A percentile compares a stretch with the other conserved stretches of the same genome.
These are phyloP conservation scores for Calonectria pteridis DNA, from an alignment of 2,329 filamentous ascomycete genomes.

Conservation along the genomic window DNA sequence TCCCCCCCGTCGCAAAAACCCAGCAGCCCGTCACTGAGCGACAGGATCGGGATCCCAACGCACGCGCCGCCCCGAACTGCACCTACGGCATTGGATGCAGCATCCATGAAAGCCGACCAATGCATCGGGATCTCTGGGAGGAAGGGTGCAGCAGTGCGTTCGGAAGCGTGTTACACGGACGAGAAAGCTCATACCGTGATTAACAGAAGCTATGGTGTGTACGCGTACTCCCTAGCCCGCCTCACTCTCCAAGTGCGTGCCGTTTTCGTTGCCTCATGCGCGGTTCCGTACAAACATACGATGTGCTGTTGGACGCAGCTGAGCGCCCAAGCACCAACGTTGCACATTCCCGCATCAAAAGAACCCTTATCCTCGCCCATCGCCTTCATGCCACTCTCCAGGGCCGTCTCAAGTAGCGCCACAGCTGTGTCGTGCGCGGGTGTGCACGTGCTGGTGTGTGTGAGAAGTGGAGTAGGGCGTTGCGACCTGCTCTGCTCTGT, in stretches of 20 bases:
- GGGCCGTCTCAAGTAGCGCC: constrained; percentile 17
- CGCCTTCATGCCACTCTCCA: background rate
- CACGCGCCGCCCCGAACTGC: constrained; percentile 7
- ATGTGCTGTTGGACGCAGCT: constrained; percentile 34
- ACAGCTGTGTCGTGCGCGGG: constrained; percentile 8
- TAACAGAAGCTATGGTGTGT: background rate
- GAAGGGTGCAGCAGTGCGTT: background rate
- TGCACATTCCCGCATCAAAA: constrained; percentile 5
- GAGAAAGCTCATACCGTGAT: background rate
- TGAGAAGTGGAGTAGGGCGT: constrained; percentile 13
- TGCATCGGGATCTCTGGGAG: constrained; percentile 1
- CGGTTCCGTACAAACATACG: background rate
- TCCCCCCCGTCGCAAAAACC: background rate
- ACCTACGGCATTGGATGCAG: constrained; percentile 7
- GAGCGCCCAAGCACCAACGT: constrained; percentile 26
- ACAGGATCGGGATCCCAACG: background rate
- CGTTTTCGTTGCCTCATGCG: background rate
- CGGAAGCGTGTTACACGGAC: background rate
- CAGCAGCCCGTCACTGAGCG: constrained; percentile 1
- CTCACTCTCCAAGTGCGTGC: background rate
- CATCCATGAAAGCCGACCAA: constrained; percentile 3
- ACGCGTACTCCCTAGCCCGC: background rate
- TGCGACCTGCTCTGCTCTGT: background rate
- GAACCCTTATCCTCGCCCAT: background rate
- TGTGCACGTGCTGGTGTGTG: constrained; percentile 23